Base-by-base conservation (phyloP, 768 basidiomycete genomes). In the Kwoniella pini region DNA sequence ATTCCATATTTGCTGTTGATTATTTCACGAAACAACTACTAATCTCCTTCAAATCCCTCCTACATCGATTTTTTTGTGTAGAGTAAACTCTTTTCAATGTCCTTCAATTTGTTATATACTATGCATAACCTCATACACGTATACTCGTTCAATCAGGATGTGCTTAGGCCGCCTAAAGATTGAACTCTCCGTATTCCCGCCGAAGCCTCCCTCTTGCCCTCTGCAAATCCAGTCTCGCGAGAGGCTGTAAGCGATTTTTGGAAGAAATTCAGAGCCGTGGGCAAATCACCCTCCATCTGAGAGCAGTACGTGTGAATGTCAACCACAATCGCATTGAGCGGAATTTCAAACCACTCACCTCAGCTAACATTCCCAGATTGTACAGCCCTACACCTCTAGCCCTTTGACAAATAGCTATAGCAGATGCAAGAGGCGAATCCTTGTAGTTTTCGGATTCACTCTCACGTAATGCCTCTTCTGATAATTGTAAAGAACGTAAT, bases 281-380 rank as follows among this genome's bases (percentile, higher is more conserved):
- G 42, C 0, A 62, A 19, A 49, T 78, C 77, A 7, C 44, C 43
- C 24, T 74, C 69, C 62, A 78, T 75, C 77, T 78, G 42, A 27
- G 19, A 45, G 7, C 27, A 21, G 31, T 13, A 13, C n/a, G 45
- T 11, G 27, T 24, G 7, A 13, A 15, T 24, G 17, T 17, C 48
- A 36, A 22, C 22, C 44, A 22, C 44, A 15, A 28, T 19, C n/a
- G 33, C 24, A 30, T 42, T 9, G 30, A 52, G 51, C 5, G 10
- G 19, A 24, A 52, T 33, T 26, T 11, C 13, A 31, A 33, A 51
- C 6, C 17, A 64, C 73, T 56, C 38, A 78, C 77, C 67, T 78
- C 77, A 19, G 73, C 64, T 21, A 78, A 53, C 69, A 73, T 70
- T 0, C 77, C 77, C 42, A 78, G 27, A 52, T 78, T 77, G 44